Evolutionary conservation across 441 rosid species (phyloP).

Genomic region (Omphalea diandra): DNA sequence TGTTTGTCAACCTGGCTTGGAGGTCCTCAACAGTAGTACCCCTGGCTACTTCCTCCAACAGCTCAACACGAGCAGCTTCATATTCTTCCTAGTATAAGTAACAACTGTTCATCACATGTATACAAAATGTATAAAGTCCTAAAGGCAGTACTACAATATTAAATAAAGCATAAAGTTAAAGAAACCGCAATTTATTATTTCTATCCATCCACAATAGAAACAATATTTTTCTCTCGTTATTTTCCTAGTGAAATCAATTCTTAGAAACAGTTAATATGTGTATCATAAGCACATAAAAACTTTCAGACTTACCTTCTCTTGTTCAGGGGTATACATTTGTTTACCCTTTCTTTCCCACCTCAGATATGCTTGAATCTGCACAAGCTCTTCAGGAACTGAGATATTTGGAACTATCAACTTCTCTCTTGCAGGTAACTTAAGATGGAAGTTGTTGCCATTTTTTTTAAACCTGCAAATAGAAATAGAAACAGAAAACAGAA

Average conservation of each 20-base stretch:
- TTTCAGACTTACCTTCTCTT: slow-evolving; percentile 76
- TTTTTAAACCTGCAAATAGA: slow-evolving; percentile 39
- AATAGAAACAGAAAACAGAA: neutral
- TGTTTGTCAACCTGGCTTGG: slow-evolving; percentile 58
- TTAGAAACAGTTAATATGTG: neutral
- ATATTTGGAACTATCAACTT: slow-evolving; percentile 37
- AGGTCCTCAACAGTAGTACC: slow-evolving; percentile 78
- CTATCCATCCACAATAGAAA: slow-evolving; percentile 2
- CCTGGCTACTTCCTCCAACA: slow-evolving; percentile 70
- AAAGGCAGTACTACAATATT: neutral
- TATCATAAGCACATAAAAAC: neutral
- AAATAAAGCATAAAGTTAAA: neutral
- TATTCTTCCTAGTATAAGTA: slow-evolving; percentile 68
- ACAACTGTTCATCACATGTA: slow-evolving; percentile 17
- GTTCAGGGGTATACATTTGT: slow-evolving; percentile 77
- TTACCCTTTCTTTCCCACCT: slow-evolving; percentile 99
- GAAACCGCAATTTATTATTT: neutral
- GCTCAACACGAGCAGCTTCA: slow-evolving; percentile 90
- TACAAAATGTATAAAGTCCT: neutral
- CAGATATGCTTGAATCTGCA: slow-evolving; percentile 86
- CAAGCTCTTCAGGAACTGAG: slow-evolving; percentile 91
- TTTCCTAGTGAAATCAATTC: neutral
- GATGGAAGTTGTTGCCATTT: slow-evolving; percentile 65
- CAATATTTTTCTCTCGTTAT: neutral
- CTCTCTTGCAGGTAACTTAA: slow-evolving; percentile 57